phyloP scores from a whole-genome alignment of 139 green algal species.

The Astrephomene gubernaculifera region DNA sequence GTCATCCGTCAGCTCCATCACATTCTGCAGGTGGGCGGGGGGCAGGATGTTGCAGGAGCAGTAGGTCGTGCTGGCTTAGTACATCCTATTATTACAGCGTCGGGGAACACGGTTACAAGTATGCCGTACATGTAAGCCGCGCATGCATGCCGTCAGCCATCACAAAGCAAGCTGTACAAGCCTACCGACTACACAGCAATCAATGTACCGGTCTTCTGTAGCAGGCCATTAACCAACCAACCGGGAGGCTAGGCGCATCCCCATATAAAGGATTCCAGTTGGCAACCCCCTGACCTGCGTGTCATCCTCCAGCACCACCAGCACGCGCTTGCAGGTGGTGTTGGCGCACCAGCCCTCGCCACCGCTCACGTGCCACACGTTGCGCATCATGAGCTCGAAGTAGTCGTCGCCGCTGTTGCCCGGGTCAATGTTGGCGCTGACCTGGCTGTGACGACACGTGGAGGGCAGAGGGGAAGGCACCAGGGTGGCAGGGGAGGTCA shows the following conservation, averaged over 20 bases:
- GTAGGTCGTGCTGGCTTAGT: too few relatives aligned
- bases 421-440: slow-evolving; percentile 61
- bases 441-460: background rate
- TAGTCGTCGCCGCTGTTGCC: slow-evolving; percentile 59
- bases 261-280: too few relatives aligned
- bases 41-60: background rate
- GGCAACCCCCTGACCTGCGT: slow-evolving; percentile 44
- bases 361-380: slow-evolving; percentile 63
- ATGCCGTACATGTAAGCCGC: too few relatives aligned
- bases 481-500: too few relatives aligned
- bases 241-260: too few relatives aligned
- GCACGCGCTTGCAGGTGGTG: slow-evolving; percentile 64
- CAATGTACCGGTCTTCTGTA: too few relatives aligned
- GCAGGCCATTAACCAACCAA: too few relatives aligned
- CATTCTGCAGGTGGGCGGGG: slow-evolving; percentile 39
- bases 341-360: slow-evolving; percentile 68
- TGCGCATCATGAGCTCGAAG: slow-evolving; percentile 73
- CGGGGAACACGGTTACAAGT: too few relatives aligned
- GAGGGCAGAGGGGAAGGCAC: background rate
- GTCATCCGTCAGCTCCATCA: slow-evolving; percentile 67
- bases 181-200: too few relatives aligned
- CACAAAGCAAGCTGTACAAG: too few relatives aligned
- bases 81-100: too few relatives aligned
- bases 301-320: slow-evolving; percentile 65
- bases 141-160: too few relatives aligned